A percentile compares a stretch with the other conserved stretches of the same genome.
Evolutionary conservation across 1,284 basidiomycete genomes (phyloP).

Genomic region (Malassezia japonica): DNA sequence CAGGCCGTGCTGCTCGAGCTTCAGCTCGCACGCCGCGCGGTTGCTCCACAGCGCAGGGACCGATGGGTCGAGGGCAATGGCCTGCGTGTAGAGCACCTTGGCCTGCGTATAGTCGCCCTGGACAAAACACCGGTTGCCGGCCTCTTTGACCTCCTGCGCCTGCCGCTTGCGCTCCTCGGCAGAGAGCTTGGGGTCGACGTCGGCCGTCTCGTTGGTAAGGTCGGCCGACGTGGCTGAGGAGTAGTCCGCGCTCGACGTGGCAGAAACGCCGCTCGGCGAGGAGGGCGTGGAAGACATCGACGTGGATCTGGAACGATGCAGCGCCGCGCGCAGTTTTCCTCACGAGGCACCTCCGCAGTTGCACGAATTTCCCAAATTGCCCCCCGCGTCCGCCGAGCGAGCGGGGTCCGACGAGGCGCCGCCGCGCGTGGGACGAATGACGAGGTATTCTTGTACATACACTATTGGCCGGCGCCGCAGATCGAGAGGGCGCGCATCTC

Average conservation of each 20-base stretch:
- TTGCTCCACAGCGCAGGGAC: constrained; percentile 38
- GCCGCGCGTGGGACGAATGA: too few species aligned
- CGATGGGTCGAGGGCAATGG: constrained; percentile 36
- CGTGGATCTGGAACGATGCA: too few species aligned
- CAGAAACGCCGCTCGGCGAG: constrained; percentile 1
- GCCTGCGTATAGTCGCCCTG: constrained; percentile 31
- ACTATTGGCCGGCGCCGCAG: constrained; percentile 43
- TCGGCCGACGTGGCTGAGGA: background rate
- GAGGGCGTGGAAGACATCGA: constrained; percentile 9
- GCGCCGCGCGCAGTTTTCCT: too few species aligned
- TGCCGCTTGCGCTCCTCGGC: background rate
- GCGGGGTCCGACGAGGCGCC: too few species aligned
- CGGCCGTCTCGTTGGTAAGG: constrained; percentile 1
- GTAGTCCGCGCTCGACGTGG: background rate
- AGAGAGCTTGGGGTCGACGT: background rate
- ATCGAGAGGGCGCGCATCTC: constrained; percentile 95
- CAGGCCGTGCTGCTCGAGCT: constrained; percentile 46
- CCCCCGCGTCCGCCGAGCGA: too few species aligned
- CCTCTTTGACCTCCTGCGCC: constrained; percentile 30
- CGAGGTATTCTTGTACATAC: too few species aligned
- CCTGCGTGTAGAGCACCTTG: constrained; percentile 36
- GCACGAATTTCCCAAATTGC: too few species aligned
- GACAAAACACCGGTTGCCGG: constrained; percentile 41
- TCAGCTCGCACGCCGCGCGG: constrained; percentile 45
- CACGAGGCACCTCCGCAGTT: too few species aligned